Evolutionary conservation across 2,329 filamentous ascomycete species (phyloP).

Genomic region (Aspergillus bombycis): DNA sequence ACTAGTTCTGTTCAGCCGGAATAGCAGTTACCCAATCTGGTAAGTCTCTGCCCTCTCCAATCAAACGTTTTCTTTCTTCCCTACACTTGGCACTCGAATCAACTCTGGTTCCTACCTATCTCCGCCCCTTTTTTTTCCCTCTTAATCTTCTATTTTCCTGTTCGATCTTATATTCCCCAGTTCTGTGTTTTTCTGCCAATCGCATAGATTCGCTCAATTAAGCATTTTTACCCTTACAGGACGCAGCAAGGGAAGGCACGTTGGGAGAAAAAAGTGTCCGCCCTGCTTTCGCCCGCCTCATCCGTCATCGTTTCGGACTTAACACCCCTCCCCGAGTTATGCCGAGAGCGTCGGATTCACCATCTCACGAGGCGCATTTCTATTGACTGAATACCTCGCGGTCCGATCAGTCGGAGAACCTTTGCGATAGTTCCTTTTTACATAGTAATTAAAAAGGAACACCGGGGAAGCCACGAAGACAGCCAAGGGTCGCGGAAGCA

Average conservation of each 20-base stretch:
- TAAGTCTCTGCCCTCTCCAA: slow-evolving; percentile 10
- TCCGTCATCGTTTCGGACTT: slow-evolving; percentile 8
- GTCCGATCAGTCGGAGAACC: slow-evolving; percentile 12
- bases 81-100: slow-evolving; percentile 10
- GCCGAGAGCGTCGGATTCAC: slow-evolving; percentile 9
- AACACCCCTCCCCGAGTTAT: slow-evolving; percentile 9
- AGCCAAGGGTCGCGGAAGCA: slow-evolving; percentile 10
- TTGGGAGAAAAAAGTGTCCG: slow-evolving; percentile 6
- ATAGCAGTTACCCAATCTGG: slow-evolving; percentile 7
- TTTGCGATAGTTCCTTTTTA: slow-evolving; percentile 3
- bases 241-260: slow-evolving; percentile 3
- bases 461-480: background rate
- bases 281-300: slow-evolving; percentile 12
- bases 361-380: slow-evolving; percentile 28
- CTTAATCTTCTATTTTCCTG: background rate
- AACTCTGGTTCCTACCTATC: slow-evolving; percentile 3
- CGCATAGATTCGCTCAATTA: background rate
- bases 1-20: background rate
- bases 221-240: slow-evolving; percentile 3
- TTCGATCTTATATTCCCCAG: slow-evolving; percentile 1
- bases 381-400: slow-evolving; percentile 25
- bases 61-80: slow-evolving; percentile 10
- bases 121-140: background rate
- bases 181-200: background rate
- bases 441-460: background rate